Evolutionary conservation across 805 yeast species (phyloP).

Genomic region (Saturnispora silvae): DNA sequence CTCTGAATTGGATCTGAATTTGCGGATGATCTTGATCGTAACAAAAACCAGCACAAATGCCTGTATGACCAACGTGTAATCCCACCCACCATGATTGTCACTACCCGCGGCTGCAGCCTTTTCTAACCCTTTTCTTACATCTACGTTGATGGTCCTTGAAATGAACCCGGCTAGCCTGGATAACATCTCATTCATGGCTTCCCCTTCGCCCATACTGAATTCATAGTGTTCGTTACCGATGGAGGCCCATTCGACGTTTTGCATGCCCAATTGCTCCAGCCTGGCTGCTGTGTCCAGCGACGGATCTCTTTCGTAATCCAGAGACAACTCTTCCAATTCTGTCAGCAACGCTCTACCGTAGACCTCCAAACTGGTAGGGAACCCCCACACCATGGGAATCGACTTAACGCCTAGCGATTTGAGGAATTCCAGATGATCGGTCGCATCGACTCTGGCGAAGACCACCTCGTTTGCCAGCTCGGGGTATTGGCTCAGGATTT

Average conservation of each 20-base stretch:
- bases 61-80: conserved; percentile 7
- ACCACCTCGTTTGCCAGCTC: conserved; percentile 29
- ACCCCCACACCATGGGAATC: conserved; percentile 60
- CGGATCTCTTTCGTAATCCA: conserved; percentile 1
- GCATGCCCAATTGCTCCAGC: background rate
- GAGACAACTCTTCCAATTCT: conserved; percentile 1
- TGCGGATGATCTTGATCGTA: conserved; percentile 6
- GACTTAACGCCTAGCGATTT: conserved; percentile 32
- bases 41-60: conserved; percentile 8
- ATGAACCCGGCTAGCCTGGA: conserved; percentile 8
- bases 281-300: conserved; percentile 2
- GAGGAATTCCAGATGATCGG: conserved; percentile 32
- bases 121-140: too few relatives aligned
- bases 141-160: conserved; percentile 2
- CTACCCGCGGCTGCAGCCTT: conserved; percentile 5
- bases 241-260: conserved; percentile 6
- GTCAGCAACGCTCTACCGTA: conserved; percentile 7
- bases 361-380: conserved; percentile 29
- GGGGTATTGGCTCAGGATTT: conserved; percentile 36
- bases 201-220: conserved; percentile 11
- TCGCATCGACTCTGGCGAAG: conserved; percentile 43
- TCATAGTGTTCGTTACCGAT: conserved; percentile 13
- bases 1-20: background rate
- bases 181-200: conserved; percentile 9
- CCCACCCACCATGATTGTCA: conserved; percentile 1